These are phyloP conservation scores for Xylariaceae sp. DNA, from an alignment of 2,329 filamentous ascomycete genomes.

Conservation along the genomic window DNA sequence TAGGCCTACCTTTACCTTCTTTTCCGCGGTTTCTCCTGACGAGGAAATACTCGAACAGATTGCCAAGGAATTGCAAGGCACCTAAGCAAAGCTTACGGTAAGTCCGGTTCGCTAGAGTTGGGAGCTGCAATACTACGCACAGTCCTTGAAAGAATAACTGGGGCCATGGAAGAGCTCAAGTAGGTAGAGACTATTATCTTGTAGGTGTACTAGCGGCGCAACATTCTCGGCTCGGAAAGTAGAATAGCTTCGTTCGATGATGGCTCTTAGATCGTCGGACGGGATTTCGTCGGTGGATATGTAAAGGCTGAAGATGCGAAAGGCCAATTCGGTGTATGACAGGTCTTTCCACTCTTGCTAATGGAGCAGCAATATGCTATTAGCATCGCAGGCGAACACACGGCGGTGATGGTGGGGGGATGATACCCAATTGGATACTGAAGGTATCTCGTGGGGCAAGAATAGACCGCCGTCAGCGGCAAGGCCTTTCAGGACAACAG, in stretches of 20 bases:
- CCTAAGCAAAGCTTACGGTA: slow-evolving; percentile 6
- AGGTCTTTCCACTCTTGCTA: slow-evolving; percentile 69
- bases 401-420: background rate
- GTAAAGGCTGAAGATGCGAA: slow-evolving; percentile 80
- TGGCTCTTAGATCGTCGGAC: slow-evolving; percentile 67
- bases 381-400: background rate
- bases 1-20: slow-evolving; percentile 38
- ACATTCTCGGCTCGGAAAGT: slow-evolving; percentile 78
- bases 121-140: slow-evolving; percentile 30
- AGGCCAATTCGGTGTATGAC: slow-evolving; percentile 75
- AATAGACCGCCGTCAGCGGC: slow-evolving; percentile 84
- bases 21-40: slow-evolving; percentile 67
- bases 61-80: slow-evolving; percentile 90
- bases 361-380: background rate
- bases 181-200: slow-evolving; percentile 72
- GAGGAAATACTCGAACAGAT: slow-evolving; percentile 87
- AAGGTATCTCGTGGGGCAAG: slow-evolving; percentile 76
- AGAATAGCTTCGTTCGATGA: slow-evolving; percentile 79
- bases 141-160: slow-evolving; percentile 93
- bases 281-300: slow-evolving; percentile 82
- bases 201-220: slow-evolving; percentile 72
- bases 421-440: slow-evolving; percentile 38
- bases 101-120: background rate
- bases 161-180: slow-evolving; percentile 96
- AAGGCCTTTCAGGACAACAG: slow-evolving; percentile 83